These are phyloP conservation scores for Flaveria trinervia DNA, from an alignment of 129 eudicot genomes.

Conservation along the genomic window DNA sequence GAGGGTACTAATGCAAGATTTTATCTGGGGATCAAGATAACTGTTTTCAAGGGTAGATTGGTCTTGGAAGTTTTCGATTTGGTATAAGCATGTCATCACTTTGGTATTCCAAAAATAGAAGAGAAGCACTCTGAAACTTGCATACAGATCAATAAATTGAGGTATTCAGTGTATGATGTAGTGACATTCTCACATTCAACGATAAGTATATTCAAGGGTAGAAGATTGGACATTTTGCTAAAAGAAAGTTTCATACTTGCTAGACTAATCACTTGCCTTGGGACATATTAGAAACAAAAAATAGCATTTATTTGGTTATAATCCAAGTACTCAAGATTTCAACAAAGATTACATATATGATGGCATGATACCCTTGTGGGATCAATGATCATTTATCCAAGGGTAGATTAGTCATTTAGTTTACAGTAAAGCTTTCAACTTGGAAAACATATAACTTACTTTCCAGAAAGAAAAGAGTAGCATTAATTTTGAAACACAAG, in stretches of 20 bases:
- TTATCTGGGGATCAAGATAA: neutral
- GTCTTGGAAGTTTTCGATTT: slow-evolving; percentile 5
- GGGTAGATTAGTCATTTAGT: slow-evolving; percentile 19
- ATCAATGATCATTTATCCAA: neutral
- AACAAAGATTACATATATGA: neutral
- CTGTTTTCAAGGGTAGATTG: slow-evolving; percentile 13
- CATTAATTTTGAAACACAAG: too few relatives aligned
- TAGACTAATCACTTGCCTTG: neutral
- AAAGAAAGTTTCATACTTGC: too few relatives aligned
- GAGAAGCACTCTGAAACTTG: neutral
- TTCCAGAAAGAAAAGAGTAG: too few relatives aligned
- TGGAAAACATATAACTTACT: neutral
- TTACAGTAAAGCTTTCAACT: neutral
- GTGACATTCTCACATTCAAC: too few relatives aligned
- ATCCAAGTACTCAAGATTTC: neutral
- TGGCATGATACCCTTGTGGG: neutral
- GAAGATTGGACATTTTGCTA: too few relatives aligned
- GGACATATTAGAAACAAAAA: neutral
- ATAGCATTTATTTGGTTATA: neutral
- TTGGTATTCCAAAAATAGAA: neutral
- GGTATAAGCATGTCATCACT: neutral
- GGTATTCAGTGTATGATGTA: too few relatives aligned
- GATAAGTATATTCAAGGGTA: too few relatives aligned
- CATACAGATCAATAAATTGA: neutral
- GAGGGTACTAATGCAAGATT: neutral